phyloP scores from a whole-genome alignment of 108 stramenopile species.

The Epithemia pelagica region DNA sequence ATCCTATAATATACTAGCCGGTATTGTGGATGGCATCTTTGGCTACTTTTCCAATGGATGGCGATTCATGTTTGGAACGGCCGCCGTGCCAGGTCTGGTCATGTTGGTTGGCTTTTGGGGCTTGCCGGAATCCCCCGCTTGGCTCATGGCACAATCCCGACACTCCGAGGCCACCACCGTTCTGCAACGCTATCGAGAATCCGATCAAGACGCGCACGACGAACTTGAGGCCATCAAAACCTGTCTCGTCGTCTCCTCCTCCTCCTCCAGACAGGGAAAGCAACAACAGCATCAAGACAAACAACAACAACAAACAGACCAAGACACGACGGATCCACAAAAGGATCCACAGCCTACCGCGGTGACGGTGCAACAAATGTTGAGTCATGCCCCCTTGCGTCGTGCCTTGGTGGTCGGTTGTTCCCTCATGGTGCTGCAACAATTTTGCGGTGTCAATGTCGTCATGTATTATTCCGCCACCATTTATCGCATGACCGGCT shows the following conservation, averaged over 20 bases:
- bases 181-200: conserved; percentile 25
- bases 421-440: conserved; percentile 78
- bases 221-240: conserved; percentile 35
- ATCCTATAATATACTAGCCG: conserved; percentile 65
- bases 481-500: conserved; percentile 79
- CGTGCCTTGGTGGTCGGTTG: conserved; percentile 73
- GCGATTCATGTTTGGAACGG: conserved; percentile 75
- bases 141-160: conserved; percentile 31
- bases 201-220: conserved; percentile 21
- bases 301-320: background rate
- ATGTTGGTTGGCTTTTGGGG: conserved; percentile 48
- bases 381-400: conserved; percentile 16
- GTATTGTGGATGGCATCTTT: conserved; percentile 62
- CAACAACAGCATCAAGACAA: background rate
- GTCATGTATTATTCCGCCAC: conserved; percentile 88
- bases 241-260: no score
- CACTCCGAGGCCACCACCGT: conserved; percentile 41
- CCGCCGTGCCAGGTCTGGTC: conserved; percentile 37
- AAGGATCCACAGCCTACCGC: conserved; percentile 18
- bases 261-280: background rate
- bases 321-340: background rate
- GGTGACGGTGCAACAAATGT: background rate
- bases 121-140: conserved; percentile 78
- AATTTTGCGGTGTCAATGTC: conserved; percentile 85
- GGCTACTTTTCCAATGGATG: conserved; percentile 36